phyloP scores from a whole-genome alignment of 2,329 filamentous ascomycete genomes.

The Cladophialophora immunda region DNA sequence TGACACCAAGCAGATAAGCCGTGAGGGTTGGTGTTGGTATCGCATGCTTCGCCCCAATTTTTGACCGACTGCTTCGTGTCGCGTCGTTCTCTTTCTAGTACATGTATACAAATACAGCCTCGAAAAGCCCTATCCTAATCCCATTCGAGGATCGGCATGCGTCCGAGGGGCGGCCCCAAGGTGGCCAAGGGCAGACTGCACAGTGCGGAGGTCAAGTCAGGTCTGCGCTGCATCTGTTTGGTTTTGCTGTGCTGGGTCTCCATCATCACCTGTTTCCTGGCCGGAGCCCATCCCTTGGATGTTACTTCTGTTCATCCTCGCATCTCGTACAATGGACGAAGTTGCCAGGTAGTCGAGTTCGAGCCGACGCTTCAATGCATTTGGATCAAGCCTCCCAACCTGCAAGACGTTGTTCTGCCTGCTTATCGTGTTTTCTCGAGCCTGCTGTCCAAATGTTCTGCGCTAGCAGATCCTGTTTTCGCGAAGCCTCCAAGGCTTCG shows the following conservation, averaged over 20 bases:
- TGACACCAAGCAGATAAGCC: too few relatives aligned
- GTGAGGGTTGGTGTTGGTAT: neutral
- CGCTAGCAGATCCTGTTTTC: neutral
- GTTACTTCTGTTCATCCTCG: neutral
- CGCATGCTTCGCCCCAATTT: neutral
- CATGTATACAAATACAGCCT: constrained; percentile 2
- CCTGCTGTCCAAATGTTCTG: neutral
- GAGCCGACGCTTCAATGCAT: too few relatives aligned
- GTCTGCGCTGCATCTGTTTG: neutral
- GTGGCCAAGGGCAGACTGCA: neutral
- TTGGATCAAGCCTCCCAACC: neutral
- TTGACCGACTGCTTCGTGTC: neutral
- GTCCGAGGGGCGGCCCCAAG: neutral
- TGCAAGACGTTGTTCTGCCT: neutral
- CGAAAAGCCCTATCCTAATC: neutral
- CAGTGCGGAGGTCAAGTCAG: neutral
- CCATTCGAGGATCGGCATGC: neutral
- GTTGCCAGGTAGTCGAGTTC: too few relatives aligned
- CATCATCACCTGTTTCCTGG: neutral
- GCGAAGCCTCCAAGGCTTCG: neutral
- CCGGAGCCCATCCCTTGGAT: neutral
- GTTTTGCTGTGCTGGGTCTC: neutral
- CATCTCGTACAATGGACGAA: neutral
- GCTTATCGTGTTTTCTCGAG: neutral
- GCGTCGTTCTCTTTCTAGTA: neutral